A percentile compares a stretch with the other conserved stretches of the same genome.
phyloP scores from a whole-genome alignment of 2,329 filamentous ascomycete species.

The Neofusicoccum ribis region DNA sequence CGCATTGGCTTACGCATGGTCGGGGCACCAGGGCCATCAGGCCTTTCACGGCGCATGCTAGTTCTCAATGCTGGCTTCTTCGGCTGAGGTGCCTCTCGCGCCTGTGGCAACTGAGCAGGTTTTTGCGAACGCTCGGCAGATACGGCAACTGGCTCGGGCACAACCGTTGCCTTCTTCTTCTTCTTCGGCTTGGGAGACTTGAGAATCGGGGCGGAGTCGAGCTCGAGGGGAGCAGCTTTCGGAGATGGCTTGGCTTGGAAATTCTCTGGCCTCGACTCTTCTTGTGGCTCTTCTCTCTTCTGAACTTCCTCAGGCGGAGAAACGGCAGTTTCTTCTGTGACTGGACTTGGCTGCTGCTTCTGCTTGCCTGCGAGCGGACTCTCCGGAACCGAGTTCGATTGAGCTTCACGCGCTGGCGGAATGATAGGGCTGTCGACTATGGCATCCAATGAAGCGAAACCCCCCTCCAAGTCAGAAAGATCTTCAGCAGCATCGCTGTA shows the following conservation, averaged over 20 bases:
- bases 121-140: slow-evolving; percentile 1
- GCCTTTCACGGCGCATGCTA: slow-evolving; percentile 29
- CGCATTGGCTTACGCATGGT: slow-evolving; percentile 22
- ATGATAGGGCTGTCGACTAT: slow-evolving; percentile 62
- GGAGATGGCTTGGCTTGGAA: slow-evolving; percentile 19
- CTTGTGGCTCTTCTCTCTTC: not conserved
- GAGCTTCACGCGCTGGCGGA: not conserved
- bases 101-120: slow-evolving; percentile 18
- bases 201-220: not conserved
- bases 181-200: slow-evolving; percentile 39
- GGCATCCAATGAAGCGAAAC: slow-evolving; percentile 72
- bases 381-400: slow-evolving; percentile 2
- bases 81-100: slow-evolving; percentile 28
- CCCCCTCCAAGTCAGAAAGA: slow-evolving; percentile 64
- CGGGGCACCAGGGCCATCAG: slow-evolving; percentile 22
- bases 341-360: slow-evolving; percentile 57
- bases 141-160: slow-evolving; percentile 6
- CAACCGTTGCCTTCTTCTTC: slow-evolving; percentile 33
- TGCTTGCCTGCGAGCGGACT: slow-evolving; percentile 30
- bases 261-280: not conserved
- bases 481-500: slow-evolving; percentile 81
- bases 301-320: no score
- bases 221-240: not conserved
- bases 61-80: slow-evolving; percentile 45
- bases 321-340: not conserved